These are phyloP conservation scores for Mycena sanguinolenta DNA, from an alignment of 768 basidiomycete genomes.

Conservation along the genomic window DNA sequence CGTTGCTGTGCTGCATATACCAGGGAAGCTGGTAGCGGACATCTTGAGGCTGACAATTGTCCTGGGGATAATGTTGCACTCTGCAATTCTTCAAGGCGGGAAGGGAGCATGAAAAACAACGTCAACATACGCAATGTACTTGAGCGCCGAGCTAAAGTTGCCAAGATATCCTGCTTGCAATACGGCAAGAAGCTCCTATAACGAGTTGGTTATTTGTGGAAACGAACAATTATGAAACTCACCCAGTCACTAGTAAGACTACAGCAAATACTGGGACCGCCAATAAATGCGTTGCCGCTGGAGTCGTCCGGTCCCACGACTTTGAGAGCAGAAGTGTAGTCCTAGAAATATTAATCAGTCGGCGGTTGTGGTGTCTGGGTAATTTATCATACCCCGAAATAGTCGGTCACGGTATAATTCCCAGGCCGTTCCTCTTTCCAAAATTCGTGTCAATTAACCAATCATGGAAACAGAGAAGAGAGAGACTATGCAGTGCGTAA, in stretches of 20 bases:
- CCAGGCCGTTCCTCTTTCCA: slow-evolving; percentile 49
- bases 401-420: slow-evolving; percentile 63
- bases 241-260: too few relatives aligned
- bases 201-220: neutral
- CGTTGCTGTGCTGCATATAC: slow-evolving; percentile 62
- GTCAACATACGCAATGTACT: slow-evolving; percentile 62
- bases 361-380: neutral
- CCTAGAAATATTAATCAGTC: slow-evolving; percentile 44
- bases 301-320: slow-evolving; percentile 21
- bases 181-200: slow-evolving; percentile 58
- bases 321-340: slow-evolving; percentile 51
- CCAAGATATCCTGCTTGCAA: slow-evolving; percentile 57
- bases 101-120: too few relatives aligned
- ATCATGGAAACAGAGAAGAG: neutral
- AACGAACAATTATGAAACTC: slow-evolving; percentile 25
- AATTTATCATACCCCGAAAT: slow-evolving; percentile 54
- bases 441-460: neutral
- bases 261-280: slow-evolving; percentile 68
- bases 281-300: slow-evolving; percentile 44
- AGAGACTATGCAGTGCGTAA: slow-evolving; percentile 55
- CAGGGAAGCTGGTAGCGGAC: slow-evolving; percentile 55
- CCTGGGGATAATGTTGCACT: slow-evolving; percentile 65
- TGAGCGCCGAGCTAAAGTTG: slow-evolving; percentile 53
- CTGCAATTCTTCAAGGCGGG: slow-evolving; percentile 38
- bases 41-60: slow-evolving; percentile 51